These are phyloP conservation scores for Microsporum canis DNA, from an alignment of 2,329 filamentous ascomycete species.

Conservation along the genomic window DNA sequence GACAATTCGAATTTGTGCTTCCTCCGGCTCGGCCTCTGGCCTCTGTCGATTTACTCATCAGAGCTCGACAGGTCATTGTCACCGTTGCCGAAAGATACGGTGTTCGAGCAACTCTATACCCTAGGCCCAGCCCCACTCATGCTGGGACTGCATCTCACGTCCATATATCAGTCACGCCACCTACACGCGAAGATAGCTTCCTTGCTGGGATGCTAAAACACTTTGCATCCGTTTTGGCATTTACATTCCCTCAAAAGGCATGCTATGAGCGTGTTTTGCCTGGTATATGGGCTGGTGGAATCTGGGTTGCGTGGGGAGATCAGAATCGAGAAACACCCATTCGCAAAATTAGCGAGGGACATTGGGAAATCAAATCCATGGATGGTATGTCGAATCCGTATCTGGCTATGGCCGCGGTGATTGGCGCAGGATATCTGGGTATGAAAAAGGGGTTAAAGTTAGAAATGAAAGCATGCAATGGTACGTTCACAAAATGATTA, in stretches of 20 bases:
- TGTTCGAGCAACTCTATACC: constrained; percentile 60
- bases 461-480: constrained; percentile 3
- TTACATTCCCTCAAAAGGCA: constrained; percentile 53
- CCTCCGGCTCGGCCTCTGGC: constrained; percentile 50
- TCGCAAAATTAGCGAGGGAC: constrained; percentile 16
- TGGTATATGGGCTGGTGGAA: constrained; percentile 65
- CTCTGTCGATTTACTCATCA: constrained; percentile 61
- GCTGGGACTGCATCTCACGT: constrained; percentile 58
- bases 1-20: constrained; percentile 69
- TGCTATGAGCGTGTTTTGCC: constrained; percentile 60
- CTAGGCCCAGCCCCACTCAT: constrained; percentile 50
- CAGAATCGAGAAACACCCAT: constrained; percentile 36
- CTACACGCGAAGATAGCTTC: constrained; percentile 47
- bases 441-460: neutral
- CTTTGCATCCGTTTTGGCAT: constrained; percentile 54
- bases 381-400: constrained; percentile 23
- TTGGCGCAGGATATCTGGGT: constrained; percentile 17
- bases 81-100: constrained; percentile 51
- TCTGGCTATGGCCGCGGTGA: constrained; percentile 16
- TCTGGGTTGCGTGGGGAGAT: constrained; percentile 69
- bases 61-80: constrained; percentile 57
- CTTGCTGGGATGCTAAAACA: constrained; percentile 61
- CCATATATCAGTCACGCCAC: constrained; percentile 54
- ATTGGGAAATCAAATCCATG: constrained; percentile 21
- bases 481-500: neutral